Conservation (phyloP, 192 early-diverging fungal species). For the Cetraspora pellucida region DNA sequence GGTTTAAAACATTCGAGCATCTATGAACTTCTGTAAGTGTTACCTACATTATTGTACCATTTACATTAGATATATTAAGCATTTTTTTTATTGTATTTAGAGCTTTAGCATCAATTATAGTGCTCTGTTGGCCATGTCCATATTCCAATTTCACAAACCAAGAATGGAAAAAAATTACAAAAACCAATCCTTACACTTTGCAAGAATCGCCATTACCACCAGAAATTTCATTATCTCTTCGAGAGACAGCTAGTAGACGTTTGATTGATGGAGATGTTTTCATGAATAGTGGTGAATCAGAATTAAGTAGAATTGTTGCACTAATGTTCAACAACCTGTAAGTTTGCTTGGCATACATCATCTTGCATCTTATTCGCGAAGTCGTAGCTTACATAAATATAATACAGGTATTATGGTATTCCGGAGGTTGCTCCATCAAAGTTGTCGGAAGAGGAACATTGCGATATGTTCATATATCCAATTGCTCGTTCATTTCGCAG, state of each 20-base stretch:
- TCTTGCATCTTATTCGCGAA: conserved; percentile 16
- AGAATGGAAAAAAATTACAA: conserved; percentile 35
- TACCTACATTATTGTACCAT: not conserved
- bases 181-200: conserved; percentile 29
- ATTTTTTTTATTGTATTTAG: conserved; percentile 33
- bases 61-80: conserved; percentile 28
- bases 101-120: conserved; percentile 38
- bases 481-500: conserved; percentile 32
- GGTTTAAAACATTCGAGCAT: conserved; percentile 6
- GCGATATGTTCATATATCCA: conserved; percentile 37
- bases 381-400: conserved; percentile 24
- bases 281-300: conserved; percentile 33
- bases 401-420: conserved; percentile 35
- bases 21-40: conserved; percentile 25
- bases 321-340: conserved; percentile 34
- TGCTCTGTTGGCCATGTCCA: conserved; percentile 32
- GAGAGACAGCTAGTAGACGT: conserved; percentile 30
- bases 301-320: conserved; percentile 28
- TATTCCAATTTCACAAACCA: conserved; percentile 33
- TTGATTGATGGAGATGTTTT: conserved; percentile 29
- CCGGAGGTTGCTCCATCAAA: conserved; percentile 38
- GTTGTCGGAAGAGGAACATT: conserved; percentile 36
- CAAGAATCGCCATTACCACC: conserved; percentile 30
- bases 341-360: conserved; percentile 29
- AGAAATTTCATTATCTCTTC: conserved; percentile 33